Evolutionary conservation across 73 alveolate genomes (phyloP).

Genomic region (Paramecium bursaria): DNA sequence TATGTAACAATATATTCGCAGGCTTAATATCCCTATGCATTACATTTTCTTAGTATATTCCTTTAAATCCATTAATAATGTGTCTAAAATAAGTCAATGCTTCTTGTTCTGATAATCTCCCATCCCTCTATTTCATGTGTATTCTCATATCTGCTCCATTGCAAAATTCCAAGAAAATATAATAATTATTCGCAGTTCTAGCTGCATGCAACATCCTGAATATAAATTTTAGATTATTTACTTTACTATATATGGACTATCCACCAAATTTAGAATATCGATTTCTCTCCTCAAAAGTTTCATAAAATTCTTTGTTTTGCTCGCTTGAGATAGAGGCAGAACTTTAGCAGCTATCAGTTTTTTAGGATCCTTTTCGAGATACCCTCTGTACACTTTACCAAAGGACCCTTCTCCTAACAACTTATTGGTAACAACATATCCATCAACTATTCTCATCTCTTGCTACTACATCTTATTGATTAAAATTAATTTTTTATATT

Average conservation of each 20-base stretch:
- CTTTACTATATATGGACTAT: constrained; percentile 56
- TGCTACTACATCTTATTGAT: background rate
- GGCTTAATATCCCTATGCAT: constrained; percentile 72
- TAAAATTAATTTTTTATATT: too few relatives aligned
- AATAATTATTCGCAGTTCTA: constrained; percentile 67
- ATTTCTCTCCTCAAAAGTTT: constrained; percentile 59
- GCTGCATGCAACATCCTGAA: constrained; percentile 58
- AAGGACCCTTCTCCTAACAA: constrained; percentile 66
- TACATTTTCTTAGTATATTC: constrained; percentile 61
- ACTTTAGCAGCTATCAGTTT: constrained; percentile 56
- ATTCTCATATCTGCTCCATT: constrained; percentile 67
- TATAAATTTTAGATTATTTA: too few relatives aligned
- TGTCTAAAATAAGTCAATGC: constrained; percentile 64
- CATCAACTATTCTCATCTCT: constrained; percentile 42
- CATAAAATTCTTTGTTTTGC: constrained; percentile 60
- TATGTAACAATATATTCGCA: constrained; percentile 65
- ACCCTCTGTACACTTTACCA: constrained; percentile 63
- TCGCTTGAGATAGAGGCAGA: constrained; percentile 59
- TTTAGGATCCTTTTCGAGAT: constrained; percentile 55
- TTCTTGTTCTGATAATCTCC: constrained; percentile 63
- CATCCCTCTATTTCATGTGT: constrained; percentile 44
- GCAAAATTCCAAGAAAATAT: constrained; percentile 69
- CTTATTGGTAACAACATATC: constrained; percentile 64
- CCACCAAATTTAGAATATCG: constrained; percentile 31
- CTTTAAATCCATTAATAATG: constrained; percentile 64